Base-by-base conservation (phyloP, 148 eudicot species). In the Silene latifolia region DNA sequence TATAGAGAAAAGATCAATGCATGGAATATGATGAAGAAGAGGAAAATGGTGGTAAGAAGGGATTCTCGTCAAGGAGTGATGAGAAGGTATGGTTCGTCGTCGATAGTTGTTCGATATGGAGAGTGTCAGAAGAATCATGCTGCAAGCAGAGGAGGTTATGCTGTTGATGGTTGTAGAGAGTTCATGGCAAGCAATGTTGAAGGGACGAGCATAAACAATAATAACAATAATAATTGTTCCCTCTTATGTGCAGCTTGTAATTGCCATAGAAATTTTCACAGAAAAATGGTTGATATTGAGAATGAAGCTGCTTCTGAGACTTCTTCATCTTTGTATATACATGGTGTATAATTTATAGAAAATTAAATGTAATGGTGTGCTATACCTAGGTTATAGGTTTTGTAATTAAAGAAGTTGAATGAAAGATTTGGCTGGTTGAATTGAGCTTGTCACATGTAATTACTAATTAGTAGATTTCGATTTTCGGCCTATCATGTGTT, bases 91-190 rank as follows among this genome's bases (percentile, higher is more conserved):
- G 4, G 71, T 15, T 67, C 76, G 10, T 48, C 67, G 27, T 48
- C 53, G 14, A 42, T 18, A 2, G 68, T 63, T 48, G 68, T 63
- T 48, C 75, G 80, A 17, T 90, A 90, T 23, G 82, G 57, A 4
- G 96, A 88, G 84, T 90, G 96, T 67, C 90, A 84, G 72, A 90
- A 87, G 83, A 90, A 90, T 60, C 92, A 90, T 69, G 96, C 96
- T 0, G 96, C 91, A 0, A 89, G 80, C 29, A 80, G 83, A 57
- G 96, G 96, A 25, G 92, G 96, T 1, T 83, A 90, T 18, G 96
- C 89, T 1, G 89, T 90, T 27, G 96, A 90, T 68, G 96, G 96
- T 1, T 90, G 96, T 85, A 69, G 86, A 56, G 92, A 88, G 76
- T 90, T 90, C 88, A 81, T 90, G 89, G 85, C 90, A 18, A 83